Evolutionary conservation across 768 basidiomycete genomes (phyloP).

Genomic region (Hypholoma sublateritium): DNA sequence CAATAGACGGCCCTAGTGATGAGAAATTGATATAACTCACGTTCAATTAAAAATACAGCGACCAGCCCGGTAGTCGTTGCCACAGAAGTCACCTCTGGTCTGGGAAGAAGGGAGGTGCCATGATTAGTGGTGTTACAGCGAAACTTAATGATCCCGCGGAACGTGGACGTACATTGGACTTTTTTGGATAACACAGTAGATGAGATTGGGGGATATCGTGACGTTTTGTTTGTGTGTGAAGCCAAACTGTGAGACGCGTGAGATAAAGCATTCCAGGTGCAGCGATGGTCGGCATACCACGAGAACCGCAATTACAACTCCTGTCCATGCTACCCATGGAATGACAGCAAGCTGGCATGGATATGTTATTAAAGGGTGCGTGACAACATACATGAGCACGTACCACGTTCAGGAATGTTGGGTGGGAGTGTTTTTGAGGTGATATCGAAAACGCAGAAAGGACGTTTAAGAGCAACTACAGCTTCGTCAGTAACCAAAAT

Average conservation of each 20-base stretch:
- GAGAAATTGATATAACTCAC: conserved; percentile 11
- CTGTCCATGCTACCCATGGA: conserved; percentile 31
- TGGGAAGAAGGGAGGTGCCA: conserved; percentile 1
- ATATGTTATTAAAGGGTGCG: neutral
- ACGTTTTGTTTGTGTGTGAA: conserved; percentile 22
- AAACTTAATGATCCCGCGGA: neutral
- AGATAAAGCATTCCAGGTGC: neutral
- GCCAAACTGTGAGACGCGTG: conserved; percentile 19
- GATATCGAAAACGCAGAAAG: conserved; percentile 26
- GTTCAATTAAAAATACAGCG: conserved; percentile 24
- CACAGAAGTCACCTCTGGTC: conserved; percentile 27
- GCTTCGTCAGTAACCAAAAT: neutral
- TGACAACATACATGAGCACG: neutral
- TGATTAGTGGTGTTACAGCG: neutral
- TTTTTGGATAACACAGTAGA: conserved; percentile 25
- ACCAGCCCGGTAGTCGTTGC: conserved; percentile 21
- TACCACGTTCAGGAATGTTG: conserved; percentile 13
- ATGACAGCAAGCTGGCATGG: conserved; percentile 19
- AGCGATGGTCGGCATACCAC: conserved; percentile 17
- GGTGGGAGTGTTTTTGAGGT: conserved; percentile 16
- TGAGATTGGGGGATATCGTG: conserved; percentile 24
- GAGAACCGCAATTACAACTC: conserved; percentile 22
- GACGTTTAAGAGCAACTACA: conserved; percentile 28
- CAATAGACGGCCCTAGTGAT: neutral
- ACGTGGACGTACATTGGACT: conserved; percentile 19